Evolutionary conservation across 2,329 filamentous ascomycete species (phyloP), one percentile per base, ranked within the genome.

Genomic region (Colletotrichum sp.): DNA sequence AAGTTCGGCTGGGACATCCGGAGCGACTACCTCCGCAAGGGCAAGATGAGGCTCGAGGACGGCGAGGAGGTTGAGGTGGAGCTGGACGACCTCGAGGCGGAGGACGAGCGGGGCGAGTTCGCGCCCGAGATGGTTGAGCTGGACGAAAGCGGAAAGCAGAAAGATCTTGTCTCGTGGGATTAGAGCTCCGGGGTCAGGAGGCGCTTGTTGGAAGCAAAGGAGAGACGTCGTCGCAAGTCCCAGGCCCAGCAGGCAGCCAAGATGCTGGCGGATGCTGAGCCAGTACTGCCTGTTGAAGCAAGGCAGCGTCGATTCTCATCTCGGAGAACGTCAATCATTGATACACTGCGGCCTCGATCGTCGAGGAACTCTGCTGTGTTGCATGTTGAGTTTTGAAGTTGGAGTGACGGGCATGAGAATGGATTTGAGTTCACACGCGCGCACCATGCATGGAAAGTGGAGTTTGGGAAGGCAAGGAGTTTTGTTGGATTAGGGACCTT

Each of bases 1-100:
- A 84, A 83, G 63, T 84, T 84, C 64, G 90, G 88, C 6, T 93
- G 91, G 92, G 90, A 93, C 70, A 81, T 93, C 15, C 81, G 86
- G 18, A 87, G 84, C 9, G 86, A 89, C 72, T 90, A 89, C 77
- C 80, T 90, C 8, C 85, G 88, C 6, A 84, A 84, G 24, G 89
- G 89, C 3, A 87, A 84, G 69, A 81, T 89, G 30, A 89, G 88
- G 83, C 84, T 90, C 65, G 89, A 91, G 76, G 89, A 91, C 78
- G 88, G 89, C 30, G 86, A 91, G 81, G 80, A 88, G 76, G 85
- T 90, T 0, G 85, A 88, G 69, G 81, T 87, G 4, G 87, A 89
- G 79, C 81, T 89, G 69, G 83, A 84, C 3, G 89, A 91, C 62
- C 85, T 91, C 52, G 87, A 90, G 76, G 88, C 86, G 2, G 90